Evolutionary conservation across 345 rosid species (phyloP).

Genomic region (Syzygium grande): DNA sequence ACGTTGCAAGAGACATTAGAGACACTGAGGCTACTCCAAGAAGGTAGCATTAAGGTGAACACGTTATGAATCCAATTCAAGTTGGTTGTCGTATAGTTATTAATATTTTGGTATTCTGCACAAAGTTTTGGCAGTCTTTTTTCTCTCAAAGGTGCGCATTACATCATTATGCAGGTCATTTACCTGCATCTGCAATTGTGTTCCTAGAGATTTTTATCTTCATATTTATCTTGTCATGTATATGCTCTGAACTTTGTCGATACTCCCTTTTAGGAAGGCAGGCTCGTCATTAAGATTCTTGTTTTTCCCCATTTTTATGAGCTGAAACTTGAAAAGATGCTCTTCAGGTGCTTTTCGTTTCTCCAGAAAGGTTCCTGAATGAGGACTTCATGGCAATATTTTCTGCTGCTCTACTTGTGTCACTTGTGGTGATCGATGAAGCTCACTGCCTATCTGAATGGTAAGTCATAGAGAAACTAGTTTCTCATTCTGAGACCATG

Average conservation of each 20-base stretch:
- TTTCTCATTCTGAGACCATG: background rate
- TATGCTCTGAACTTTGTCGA: background rate
- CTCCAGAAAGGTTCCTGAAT: constrained; percentile 87
- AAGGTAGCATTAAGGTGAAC: constrained; percentile 65
- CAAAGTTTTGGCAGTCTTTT: background rate
- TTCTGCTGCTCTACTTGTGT: constrained; percentile 35
- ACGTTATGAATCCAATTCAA: background rate
- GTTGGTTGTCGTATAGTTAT: background rate
- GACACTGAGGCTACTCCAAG: constrained; percentile 54
- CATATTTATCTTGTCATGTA: background rate
- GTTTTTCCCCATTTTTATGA: background rate
- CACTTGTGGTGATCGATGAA: constrained; percentile 94
- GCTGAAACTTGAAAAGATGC: background rate
- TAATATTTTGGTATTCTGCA: background rate
- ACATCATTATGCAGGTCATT: background rate
- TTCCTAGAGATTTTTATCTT: background rate
- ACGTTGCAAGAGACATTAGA: constrained; percentile 71
- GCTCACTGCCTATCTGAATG: constrained; percentile 98
- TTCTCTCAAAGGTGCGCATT: background rate
- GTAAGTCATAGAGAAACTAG: constrained; percentile 35
- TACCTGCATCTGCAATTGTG: background rate
- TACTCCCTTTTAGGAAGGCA: background rate
- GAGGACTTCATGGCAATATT: constrained; percentile 62
- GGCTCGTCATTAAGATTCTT: background rate
- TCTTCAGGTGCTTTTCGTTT: constrained; percentile 86